These are phyloP conservation scores for Phytopythium montanum DNA, from an alignment of 352 stramenopile genomes.

Conservation along the genomic window DNA sequence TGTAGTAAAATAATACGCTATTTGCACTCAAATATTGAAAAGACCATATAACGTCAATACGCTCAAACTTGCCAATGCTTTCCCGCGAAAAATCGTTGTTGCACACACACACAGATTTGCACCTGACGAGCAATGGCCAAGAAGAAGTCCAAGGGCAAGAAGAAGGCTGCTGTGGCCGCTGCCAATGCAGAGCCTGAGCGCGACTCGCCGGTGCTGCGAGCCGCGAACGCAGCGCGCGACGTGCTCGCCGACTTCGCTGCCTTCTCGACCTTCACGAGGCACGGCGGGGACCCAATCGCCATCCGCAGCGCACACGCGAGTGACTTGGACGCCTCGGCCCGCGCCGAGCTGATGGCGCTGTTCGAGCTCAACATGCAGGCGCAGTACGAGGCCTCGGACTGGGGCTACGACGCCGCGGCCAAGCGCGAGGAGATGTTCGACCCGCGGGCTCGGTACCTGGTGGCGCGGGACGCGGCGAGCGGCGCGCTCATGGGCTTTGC, in stretches of 20 bases:
- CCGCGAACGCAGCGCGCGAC: conserved; percentile 49
- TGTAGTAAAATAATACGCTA: neutral
- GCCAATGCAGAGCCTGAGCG: neutral
- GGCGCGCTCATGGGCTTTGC: conserved; percentile 66
- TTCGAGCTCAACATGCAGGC: conserved; percentile 93
- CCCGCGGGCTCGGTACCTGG: conserved; percentile 82
- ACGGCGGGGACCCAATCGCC: conserved; percentile 30
- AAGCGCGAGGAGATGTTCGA: conserved; percentile 88
- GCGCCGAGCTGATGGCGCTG: conserved; percentile 45
- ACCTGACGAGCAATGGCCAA: conserved; percentile 16
- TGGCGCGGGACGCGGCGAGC: conserved; percentile 29
- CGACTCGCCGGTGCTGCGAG: conserved; percentile 23
- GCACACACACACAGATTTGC: neutral
- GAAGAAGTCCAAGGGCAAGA: conserved; percentile 25
- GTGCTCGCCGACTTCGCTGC: conserved; percentile 59
- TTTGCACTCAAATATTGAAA: neutral
- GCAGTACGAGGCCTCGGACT: conserved; percentile 86
- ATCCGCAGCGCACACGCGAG: conserved; percentile 41
- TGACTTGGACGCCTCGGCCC: conserved; percentile 27
- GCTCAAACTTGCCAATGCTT: neutral
- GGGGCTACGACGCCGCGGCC: conserved; percentile 85
- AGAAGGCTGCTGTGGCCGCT: neutral
- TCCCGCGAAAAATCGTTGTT: neutral
- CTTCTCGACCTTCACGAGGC: conserved; percentile 53
- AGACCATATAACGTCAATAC: neutral